Base-by-base conservation (phyloP, 306 rosid genomes). In the Abrus pulchellus region DNA sequence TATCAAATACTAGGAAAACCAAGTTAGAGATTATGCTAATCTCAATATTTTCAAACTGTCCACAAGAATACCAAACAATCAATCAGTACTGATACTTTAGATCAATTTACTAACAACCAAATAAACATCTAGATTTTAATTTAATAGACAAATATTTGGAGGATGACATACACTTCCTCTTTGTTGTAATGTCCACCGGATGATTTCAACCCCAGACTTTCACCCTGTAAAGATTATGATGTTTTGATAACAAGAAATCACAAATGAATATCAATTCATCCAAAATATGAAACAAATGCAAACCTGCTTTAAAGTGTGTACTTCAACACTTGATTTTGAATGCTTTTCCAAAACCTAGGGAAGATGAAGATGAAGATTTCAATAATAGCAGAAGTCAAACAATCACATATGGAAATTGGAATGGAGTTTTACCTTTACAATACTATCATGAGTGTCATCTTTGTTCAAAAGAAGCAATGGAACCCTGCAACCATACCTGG, bases 391-490 rank as follows among this genome's bases (percentile, higher is more conserved):
- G 13, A 78, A 52, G 68, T 68, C 34, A 82, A 29, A 61, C 53
- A 50, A 76, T 63, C 40, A 52, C 30, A 76, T 71, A 70, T 27
- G 63, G 61, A 57, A 76, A 82, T 63, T 68, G 32, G 65, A 85
- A 68, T 29, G 75, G 34, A 34, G 82, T 61, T 41, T 81, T 76
- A 91, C 97, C 94, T 91, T 89, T 83, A 34, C 11, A 0, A 83
- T 88, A 79, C 83, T 82, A 57, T 88, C 86, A 9, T 91, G 89
- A 59, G 88, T 84, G 45, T 80, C 85, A 53, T 56, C 71, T 61
- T 90, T 45, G 83, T 89, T 78, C 74, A 89, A 68, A 77, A 90
- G 84, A 74, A 89, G 67, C 87, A 93, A 72, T 12, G 96, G 97
- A 80, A 91, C 86, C 12, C 62, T 86, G 87, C 88, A 84, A 50